Percentiles rank a stretch among this genome's conserved stretches.
phyloP scores from a whole-genome alignment of 208 protist genomes.

The Willaertia magna region DNA sequence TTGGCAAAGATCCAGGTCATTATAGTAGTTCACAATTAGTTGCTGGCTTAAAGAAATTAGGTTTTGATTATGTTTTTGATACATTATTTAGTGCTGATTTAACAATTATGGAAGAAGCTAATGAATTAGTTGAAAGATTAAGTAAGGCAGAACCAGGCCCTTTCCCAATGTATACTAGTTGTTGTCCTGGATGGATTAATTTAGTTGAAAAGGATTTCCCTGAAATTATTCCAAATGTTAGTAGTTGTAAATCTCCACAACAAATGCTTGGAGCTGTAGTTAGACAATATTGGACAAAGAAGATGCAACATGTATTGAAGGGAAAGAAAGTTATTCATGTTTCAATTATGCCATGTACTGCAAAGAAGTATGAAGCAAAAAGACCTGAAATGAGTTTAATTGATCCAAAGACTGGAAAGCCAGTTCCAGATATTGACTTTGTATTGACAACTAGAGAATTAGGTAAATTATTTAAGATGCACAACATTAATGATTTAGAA shows the following conservation, averaged over 20 bases:
- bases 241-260: conserved; percentile 78
- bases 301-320: neutral
- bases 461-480: conserved; percentile 53
- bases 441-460: conserved; percentile 85
- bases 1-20: neutral
- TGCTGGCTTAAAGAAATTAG: neutral
- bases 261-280: conserved; percentile 81
- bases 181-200: conserved; percentile 92
- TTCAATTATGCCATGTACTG: conserved; percentile 93
- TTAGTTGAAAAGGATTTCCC: conserved; percentile 91
- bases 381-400: conserved; percentile 54
- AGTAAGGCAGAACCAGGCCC: neutral
- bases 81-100: conserved; percentile 6
- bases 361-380: conserved; percentile 94
- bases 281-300: conserved; percentile 44
- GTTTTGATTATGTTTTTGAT: conserved; percentile 7
- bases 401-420: conserved; percentile 3
- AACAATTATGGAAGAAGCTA: conserved; percentile 13
- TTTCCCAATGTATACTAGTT: conserved; percentile 76
- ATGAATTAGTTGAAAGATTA: neutral
- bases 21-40: neutral
- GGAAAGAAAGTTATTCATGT: conserved; percentile 65
- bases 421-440: conserved; percentile 74
- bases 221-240: conserved; percentile 78
- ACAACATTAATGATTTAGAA: neutral